Evolutionary conservation across 148 eudicot genomes (phyloP), one percentile per base, ranked within the genome.

Genomic region (Camellia lanceoleosa): DNA sequence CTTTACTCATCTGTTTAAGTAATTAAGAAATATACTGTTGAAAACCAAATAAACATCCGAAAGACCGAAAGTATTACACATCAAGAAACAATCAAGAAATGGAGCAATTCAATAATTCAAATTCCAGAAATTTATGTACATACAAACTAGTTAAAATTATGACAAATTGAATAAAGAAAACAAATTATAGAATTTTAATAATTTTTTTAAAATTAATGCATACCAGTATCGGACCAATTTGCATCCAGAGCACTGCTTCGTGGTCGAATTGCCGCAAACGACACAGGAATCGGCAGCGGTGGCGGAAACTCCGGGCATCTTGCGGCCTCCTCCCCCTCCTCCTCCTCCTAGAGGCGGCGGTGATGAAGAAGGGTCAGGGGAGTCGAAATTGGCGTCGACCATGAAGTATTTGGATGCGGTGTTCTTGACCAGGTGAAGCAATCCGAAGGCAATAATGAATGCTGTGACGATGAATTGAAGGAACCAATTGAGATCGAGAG

Each of bases 151-250:
- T 66, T 30, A 16, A 66, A 41, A 66, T 11, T 3, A 66, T 30
- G 2, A 66, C 16, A 30, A 66, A 1, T 5, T 30, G 7, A 15
- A 44, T 1, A 66, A 38, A 66, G 1, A 18, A 6, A 66, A 65
- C 23, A 42, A 30, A 66, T 13, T 10, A 30, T 9, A 69, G 65
- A 76, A 30, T 30, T 1, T 30, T 30, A 30, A 30, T 30, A 30
- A 30, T 30, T 30, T 30, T 30, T 30, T 30, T 55, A 72, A 51
- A 20, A 20, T 15, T 38, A 59, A 15, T 4, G 54, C 85, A 56
- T 85, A 95, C 98, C 98, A 95, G 83, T 95, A 95, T 74, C 68
- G 84, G 46, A 90, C 92, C 47, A 77, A 7, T 83, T 91, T 95
- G 83, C 98, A 95, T 56, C 87, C 84, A 43, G 98, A 70, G 79